Conservation (phyloP, 768 basidiomycete genomes). For the Leccinum fibrillosum region DNA sequence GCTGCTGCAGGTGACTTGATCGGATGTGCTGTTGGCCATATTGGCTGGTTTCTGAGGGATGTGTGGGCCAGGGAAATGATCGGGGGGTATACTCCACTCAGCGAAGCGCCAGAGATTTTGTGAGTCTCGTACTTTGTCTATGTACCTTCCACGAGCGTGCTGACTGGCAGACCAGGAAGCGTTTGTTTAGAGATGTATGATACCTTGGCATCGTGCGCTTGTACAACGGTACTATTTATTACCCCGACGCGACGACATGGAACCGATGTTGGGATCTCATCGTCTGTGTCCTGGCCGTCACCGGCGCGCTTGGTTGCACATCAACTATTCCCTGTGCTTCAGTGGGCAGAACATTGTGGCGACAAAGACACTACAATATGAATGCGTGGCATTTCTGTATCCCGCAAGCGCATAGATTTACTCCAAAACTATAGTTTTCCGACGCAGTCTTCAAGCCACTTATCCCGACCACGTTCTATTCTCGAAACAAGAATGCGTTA, state of each 20-base stretch:
- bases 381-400: not conserved
- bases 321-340: not conserved
- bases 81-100: constrained; percentile 68
- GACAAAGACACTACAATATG: not conserved
- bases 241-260: too few relatives aligned
- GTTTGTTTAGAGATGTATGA: constrained; percentile 59
- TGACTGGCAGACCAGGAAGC: constrained; percentile 43
- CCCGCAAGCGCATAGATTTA: not conserved
- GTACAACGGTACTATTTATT: constrained; percentile 8
- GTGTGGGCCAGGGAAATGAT: constrained; percentile 89
- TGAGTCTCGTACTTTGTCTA: constrained; percentile 38
- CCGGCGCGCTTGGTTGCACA: not conserved
- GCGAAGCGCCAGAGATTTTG: constrained; percentile 68
- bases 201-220: not conserved
- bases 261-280: not conserved
- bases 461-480: not conserved
- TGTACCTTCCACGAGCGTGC: not conserved
- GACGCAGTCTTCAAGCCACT: not conserved
- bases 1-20: constrained; percentile 80
- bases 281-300: not conserved
- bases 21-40: constrained; percentile 84
- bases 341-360: not conserved
- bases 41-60: constrained; percentile 81
- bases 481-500: not conserved
- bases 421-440: not conserved